phyloP scores from a whole-genome alignment of 768 basidiomycete genomes.

The Lentinula detonsa region DNA sequence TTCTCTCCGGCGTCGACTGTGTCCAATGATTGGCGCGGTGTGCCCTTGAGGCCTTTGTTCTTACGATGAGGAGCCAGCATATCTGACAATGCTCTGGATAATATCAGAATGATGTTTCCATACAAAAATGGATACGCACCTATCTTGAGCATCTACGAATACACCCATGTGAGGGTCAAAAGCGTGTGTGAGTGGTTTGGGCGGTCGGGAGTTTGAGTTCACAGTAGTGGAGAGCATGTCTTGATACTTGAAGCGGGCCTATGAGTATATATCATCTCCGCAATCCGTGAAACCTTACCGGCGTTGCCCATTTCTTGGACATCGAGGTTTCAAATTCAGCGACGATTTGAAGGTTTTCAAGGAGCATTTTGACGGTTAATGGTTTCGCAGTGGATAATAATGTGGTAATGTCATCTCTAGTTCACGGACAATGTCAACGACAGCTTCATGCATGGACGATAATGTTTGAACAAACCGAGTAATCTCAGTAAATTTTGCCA shows the following conservation, averaged over 20 bases:
- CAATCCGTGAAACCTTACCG: slow-evolving; percentile 36
- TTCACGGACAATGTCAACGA: neutral
- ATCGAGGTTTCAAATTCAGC: slow-evolving; percentile 84
- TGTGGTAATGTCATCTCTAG: slow-evolving; percentile 77
- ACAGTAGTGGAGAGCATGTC: slow-evolving; percentile 57
- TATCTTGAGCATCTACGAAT: slow-evolving; percentile 96
- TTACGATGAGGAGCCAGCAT: slow-evolving; percentile 84
- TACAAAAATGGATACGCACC: slow-evolving; percentile 35
- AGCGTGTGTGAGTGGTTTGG: slow-evolving; percentile 77
- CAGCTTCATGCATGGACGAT: neutral
- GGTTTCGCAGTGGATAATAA: slow-evolving; percentile 74
- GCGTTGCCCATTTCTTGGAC: slow-evolving; percentile 74
- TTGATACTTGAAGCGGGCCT: slow-evolving; percentile 38
- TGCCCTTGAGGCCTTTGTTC: slow-evolving; percentile 28
- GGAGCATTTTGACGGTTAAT: slow-evolving; percentile 68
- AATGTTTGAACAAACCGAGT: slow-evolving; percentile 57
- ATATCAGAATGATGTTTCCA: neutral
- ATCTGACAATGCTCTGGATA: slow-evolving; percentile 71
- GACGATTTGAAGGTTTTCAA: slow-evolving; percentile 84
- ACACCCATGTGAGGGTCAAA: slow-evolving; percentile 92
- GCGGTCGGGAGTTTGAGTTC: slow-evolving; percentile 40
- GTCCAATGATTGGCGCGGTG: slow-evolving; percentile 66
- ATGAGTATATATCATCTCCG: neutral
- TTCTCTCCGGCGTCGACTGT: slow-evolving; percentile 32
- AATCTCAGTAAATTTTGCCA: slow-evolving; percentile 84